phyloP scores from a whole-genome alignment of 1,139 yeast genomes.

The Sugiyamaella castrensis region DNA sequence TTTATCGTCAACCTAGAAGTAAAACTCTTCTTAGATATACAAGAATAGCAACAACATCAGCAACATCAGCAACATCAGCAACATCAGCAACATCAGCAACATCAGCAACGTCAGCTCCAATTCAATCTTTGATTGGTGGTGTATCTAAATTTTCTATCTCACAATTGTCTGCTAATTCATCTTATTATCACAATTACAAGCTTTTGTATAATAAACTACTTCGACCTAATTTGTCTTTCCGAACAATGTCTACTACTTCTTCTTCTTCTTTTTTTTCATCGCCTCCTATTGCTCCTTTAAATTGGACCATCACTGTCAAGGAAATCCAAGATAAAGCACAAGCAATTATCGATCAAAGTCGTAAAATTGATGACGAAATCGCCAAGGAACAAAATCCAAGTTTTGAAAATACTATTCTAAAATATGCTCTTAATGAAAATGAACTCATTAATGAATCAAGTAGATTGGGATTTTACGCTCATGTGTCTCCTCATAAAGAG shows the following conservation, averaged over 20 bases:
- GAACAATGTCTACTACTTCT: neutral
- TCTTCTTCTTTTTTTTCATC: slow-evolving; percentile 16
- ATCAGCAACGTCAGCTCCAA: too few species aligned
- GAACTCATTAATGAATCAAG: slow-evolving; percentile 43
- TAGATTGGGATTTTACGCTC: slow-evolving; percentile 62
- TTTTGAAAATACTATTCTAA: slow-evolving; percentile 53
- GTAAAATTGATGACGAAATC: slow-evolving; percentile 51
- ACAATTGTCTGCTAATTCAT: too few species aligned
- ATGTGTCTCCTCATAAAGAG: slow-evolving; percentile 60
- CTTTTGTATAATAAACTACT: too few species aligned
- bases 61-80: too few species aligned
- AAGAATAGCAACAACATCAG: too few species aligned
- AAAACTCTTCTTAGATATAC: too few species aligned
- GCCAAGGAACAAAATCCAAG: slow-evolving; percentile 51
- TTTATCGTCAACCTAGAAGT: too few species aligned
- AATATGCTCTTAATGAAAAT: slow-evolving; percentile 52
- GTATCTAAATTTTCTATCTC: too few species aligned
- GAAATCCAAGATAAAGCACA: slow-evolving; percentile 47
- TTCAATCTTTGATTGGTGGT: too few species aligned
- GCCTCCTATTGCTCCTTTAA: slow-evolving; percentile 51
- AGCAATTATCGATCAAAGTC: slow-evolving; percentile 46
- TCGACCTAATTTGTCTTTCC: too few species aligned
- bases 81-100: too few species aligned
- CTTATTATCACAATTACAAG: too few species aligned
- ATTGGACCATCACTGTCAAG: slow-evolving; percentile 60